phyloP scores from a whole-genome alignment of 441 rosid species.

The Arabidopsis hybrid region DNA sequence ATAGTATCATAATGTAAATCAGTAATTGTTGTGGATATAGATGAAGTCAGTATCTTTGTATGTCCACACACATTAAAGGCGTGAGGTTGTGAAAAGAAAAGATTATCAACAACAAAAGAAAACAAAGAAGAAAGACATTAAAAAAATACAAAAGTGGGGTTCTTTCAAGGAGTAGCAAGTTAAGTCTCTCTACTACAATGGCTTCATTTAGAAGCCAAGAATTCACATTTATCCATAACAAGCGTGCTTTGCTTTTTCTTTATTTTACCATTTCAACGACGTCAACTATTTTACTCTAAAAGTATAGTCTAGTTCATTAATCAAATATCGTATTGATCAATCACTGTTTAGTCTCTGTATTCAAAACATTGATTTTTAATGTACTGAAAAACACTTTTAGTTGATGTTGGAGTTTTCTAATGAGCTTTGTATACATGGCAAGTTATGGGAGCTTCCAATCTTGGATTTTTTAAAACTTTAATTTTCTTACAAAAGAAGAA shows the following conservation, averaged over 20 bases:
- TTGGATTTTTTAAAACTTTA: not conserved
- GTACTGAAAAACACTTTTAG: too few species aligned
- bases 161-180: slow-evolving; percentile 1
- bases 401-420: too few species aligned
- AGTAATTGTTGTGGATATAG: slow-evolving; percentile 32
- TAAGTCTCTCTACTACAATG: not conserved
- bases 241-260: slow-evolving; percentile 40
- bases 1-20: not conserved
- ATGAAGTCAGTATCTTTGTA: slow-evolving; percentile 44
- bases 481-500: not conserved
- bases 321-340: not conserved
- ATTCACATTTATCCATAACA: slow-evolving; percentile 31
- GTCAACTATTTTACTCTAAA: not conserved
- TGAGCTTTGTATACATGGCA: too few species aligned
- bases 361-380: too few species aligned
- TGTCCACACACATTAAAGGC: slow-evolving; percentile 43
- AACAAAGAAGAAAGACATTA: slow-evolving; percentile 8
- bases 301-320: not conserved
- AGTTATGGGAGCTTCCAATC: slow-evolving; percentile 3
- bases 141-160: slow-evolving; percentile 28
- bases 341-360: too few species aligned
- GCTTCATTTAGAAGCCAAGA: slow-evolving; percentile 42
- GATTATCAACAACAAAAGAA: slow-evolving; percentile 25
- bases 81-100: slow-evolving; percentile 37
- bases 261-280: slow-evolving; percentile 8